phyloP scores from a whole-genome alignment of 2,329 filamentous ascomycete species.

The Microcyclospora tardicrescens region DNA sequence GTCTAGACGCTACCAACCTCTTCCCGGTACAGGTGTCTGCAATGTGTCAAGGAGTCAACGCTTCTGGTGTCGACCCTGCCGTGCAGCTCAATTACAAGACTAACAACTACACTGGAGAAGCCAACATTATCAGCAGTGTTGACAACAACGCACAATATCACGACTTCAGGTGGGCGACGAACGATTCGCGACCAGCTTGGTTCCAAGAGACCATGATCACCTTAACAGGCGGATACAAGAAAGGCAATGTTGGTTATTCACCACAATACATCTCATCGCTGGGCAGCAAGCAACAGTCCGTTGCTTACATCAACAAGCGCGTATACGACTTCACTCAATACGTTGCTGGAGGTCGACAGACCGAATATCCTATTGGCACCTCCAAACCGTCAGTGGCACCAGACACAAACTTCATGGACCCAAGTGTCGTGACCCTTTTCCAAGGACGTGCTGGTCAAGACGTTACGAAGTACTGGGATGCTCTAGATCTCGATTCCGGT shows the following conservation, averaged over 20 bases:
- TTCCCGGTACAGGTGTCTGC: conserved; percentile 94
- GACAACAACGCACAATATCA: conserved; percentile 74
- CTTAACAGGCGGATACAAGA: conserved; percentile 66
- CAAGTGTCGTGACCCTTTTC: conserved; percentile 63
- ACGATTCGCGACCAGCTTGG: conserved; percentile 79
- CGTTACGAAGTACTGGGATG: conserved; percentile 70
- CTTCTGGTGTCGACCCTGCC: conserved; percentile 51
- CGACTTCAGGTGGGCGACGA: conserved; percentile 77
- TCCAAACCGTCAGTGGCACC: conserved; percentile 32
- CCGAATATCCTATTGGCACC: conserved; percentile 45
- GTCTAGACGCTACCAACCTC: conserved; percentile 70
- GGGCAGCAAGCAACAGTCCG: conserved; percentile 36
- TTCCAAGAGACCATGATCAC: conserved; percentile 77
- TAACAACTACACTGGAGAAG: conserved; percentile 59
- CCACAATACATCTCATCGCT: conserved; percentile 62
- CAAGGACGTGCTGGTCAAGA: conserved; percentile 62
- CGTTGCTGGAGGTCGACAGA: conserved; percentile 56
- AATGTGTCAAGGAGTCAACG: conserved; percentile 65
- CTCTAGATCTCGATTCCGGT: conserved; percentile 45
- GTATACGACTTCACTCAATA: conserved; percentile 90
- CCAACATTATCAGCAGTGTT: conserved; percentile 48
- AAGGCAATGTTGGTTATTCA: conserved; percentile 78
- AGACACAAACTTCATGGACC: conserved; percentile 69
- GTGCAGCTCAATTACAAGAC: conserved; percentile 77
- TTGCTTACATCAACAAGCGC: conserved; percentile 64